Conservation (phyloP, 2,329 filamentous ascomycete species). For the Hypoxylon sp. region DNA sequence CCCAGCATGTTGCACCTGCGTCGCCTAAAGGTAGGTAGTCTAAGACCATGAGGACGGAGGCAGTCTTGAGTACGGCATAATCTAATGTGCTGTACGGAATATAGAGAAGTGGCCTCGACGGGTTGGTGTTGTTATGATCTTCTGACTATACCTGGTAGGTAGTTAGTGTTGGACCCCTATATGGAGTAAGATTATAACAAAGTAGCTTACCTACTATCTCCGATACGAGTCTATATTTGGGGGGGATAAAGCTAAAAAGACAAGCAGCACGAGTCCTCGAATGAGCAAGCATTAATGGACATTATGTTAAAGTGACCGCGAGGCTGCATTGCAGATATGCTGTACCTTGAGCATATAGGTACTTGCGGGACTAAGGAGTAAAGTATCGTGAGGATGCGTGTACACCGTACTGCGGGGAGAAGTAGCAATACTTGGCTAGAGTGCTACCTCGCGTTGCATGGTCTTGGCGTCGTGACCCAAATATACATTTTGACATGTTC, state of each 20-base stretch:
- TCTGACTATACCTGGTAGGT: background rate
- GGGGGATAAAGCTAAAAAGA: slow-evolving; percentile 13
- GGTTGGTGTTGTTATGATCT: background rate
- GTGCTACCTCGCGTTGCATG: slow-evolving; percentile 35
- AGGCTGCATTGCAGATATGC: slow-evolving; percentile 45
- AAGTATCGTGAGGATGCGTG: slow-evolving; percentile 50
- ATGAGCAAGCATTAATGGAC: slow-evolving; percentile 32
- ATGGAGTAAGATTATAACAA: slow-evolving; percentile 12
- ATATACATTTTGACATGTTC: slow-evolving; percentile 15
- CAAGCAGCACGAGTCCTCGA: slow-evolving; percentile 17
- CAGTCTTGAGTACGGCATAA: background rate
- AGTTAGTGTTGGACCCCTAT: slow-evolving; percentile 21
- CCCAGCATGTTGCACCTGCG: slow-evolving; percentile 13
- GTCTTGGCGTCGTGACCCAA: slow-evolving; percentile 49
- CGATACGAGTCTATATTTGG: slow-evolving; percentile 4
- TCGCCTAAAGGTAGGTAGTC: slow-evolving; percentile 2
- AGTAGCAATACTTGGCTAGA: slow-evolving; percentile 49
- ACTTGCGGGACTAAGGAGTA: slow-evolving; percentile 48
- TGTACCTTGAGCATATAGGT: slow-evolving; percentile 46
- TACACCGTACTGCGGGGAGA: slow-evolving; percentile 50
- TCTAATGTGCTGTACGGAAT: background rate
- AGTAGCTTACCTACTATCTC: slow-evolving; percentile 2
- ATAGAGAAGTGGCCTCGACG: background rate
- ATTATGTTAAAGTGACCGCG: slow-evolving; percentile 34
- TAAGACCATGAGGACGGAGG: slow-evolving; percentile 15